Evolutionary conservation across 2,329 filamentous ascomycete species (phyloP), one percentile per base, ranked within the genome.

Genomic region (Paraphaeosphaeria minitans): DNA sequence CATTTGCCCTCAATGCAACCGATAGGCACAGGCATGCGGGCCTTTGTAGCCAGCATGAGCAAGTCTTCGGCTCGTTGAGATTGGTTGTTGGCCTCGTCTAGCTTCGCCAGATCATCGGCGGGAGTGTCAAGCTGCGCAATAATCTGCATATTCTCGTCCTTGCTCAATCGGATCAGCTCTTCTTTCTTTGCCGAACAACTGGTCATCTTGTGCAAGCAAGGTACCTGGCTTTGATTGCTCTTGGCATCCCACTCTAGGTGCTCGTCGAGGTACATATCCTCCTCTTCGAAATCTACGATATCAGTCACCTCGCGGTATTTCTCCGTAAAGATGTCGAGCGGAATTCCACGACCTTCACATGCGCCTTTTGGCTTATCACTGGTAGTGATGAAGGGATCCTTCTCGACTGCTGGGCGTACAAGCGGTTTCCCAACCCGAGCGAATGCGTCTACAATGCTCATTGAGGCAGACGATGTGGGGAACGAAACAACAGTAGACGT

Each of bases 151-250:
- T 55, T 19, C 22, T 69, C 54, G 10, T 64, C 57, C 19, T 49
- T 60, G 16, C 49, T 53, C 2, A 67, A 57, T 4, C 62, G 66
- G 1, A 74, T 56, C 1, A 67, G 43, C 10, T 65, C 45, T 45
- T 75, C 72, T 46, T 65, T 63, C 51, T 70, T 73, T 0, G 58
- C 1, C 9, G 60, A 68, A 59, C 73, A 75, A 16, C 73, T 72
- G 10, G 66, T 73, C 6, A 64, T 67, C 45, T 61, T 60, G 33
- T 66, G 58, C 2, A 75, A 59, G 46, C 72, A 75, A 3, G 68
- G 67, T 2, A 69, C 56, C 0, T 62, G 59, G 1, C 49, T 56
- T 1, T 43, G 48, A 8, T 58, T 35, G 46, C 65, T 63, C 4
- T 45, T 50, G 37, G 57, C 33, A 24, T 51, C 55, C 64, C 61